phyloP scores from a whole-genome alignment of 768 basidiomycete genomes.

The Pulveroboletus sp. region DNA sequence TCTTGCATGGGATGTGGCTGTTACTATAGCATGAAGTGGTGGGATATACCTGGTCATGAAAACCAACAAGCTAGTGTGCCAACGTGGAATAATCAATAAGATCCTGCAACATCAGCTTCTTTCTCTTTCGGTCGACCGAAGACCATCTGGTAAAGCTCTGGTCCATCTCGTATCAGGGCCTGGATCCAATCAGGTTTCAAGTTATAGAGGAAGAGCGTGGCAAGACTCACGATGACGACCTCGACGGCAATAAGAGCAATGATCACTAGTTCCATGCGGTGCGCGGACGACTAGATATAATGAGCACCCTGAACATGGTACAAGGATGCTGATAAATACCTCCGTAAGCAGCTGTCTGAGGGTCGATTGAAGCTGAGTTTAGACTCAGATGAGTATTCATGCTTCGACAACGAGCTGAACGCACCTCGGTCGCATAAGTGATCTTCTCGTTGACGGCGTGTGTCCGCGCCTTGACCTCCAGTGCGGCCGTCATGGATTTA shows the following conservation, averaged over 20 bases:
- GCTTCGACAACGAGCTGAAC: neutral
- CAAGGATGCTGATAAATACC: constrained; percentile 29
- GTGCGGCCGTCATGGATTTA: constrained; percentile 74
- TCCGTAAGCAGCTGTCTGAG: constrained; percentile 86
- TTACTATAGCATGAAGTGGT: constrained; percentile 1
- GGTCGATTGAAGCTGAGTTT: constrained; percentile 70
- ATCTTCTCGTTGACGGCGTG: constrained; percentile 87
- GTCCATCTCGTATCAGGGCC: constrained; percentile 75
- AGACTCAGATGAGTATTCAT: neutral
- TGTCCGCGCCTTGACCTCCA: constrained; percentile 82
- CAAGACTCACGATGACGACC: constrained; percentile 72
- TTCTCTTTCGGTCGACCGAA: constrained; percentile 19
- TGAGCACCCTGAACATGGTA: neutral
- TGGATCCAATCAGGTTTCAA: constrained; percentile 23
- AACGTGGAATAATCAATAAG: constrained; percentile 2
- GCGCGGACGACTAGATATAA: constrained; percentile 66
- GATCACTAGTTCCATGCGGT: constrained; percentile 94
- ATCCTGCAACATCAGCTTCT: neutral
- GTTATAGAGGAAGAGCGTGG: neutral
- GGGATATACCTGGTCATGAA: constrained; percentile 1
- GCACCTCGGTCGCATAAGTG: constrained; percentile 78
- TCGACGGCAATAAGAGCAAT: constrained; percentile 93
- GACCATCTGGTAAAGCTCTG: constrained; percentile 63
- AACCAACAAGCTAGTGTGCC: neutral
- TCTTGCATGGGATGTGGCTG: constrained; percentile 6